Conservation (phyloP, 371 early-diverging fungal genomes). For the Haplosporangium sp. region DNA sequence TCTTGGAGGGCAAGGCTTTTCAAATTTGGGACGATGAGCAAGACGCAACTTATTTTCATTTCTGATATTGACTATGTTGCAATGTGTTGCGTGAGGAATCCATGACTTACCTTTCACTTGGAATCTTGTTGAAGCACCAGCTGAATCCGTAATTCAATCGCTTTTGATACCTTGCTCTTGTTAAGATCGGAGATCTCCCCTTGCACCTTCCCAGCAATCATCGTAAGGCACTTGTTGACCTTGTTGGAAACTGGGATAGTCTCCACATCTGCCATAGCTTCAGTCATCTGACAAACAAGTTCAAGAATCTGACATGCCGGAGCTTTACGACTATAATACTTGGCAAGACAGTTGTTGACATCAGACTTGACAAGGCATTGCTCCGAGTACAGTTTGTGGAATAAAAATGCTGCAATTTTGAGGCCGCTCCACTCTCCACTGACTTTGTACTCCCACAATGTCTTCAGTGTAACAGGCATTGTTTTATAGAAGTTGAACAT, state of each 20-base stretch:
- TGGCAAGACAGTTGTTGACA: constrained; percentile 8
- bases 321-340: constrained; percentile 13
- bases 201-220: constrained; percentile 9
- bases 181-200: constrained; percentile 16
- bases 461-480: constrained; percentile 17
- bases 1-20: constrained; percentile 25
- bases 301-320: constrained; percentile 19
- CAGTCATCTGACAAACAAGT: constrained; percentile 14
- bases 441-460: constrained; percentile 17
- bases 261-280: constrained; percentile 29
- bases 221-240: constrained; percentile 25
- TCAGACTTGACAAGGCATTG: constrained; percentile 26
- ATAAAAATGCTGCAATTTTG: constrained; percentile 26
- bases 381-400: constrained; percentile 20
- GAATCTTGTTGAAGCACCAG: background rate
- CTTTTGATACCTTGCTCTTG: background rate
- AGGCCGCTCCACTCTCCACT: constrained; percentile 17
- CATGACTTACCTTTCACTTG: too few species aligned
- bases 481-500: constrained; percentile 8
- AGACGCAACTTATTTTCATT: too few species aligned
- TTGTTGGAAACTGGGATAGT: constrained; percentile 20
- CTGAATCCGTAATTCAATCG: background rate
- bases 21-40: constrained; percentile 37
- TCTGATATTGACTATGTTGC: too few species aligned
- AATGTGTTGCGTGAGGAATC: too few species aligned